Conservation (phyloP, 805 yeast genomes). For the Candida anglica region DNA sequence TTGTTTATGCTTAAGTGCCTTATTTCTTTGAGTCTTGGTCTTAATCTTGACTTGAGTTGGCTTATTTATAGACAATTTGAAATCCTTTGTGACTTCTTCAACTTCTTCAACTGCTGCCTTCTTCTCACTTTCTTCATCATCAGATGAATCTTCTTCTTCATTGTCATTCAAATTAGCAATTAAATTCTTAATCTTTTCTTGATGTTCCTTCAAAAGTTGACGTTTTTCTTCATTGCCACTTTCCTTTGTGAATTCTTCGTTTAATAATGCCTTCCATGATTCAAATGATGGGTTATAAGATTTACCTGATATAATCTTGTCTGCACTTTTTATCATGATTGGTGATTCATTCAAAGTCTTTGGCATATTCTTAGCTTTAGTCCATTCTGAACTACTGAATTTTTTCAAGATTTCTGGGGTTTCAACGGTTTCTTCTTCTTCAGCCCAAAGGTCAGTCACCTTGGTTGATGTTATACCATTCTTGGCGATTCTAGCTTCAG, state of each 20-base stretch:
- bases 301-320: constrained; percentile 70
- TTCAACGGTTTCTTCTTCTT: constrained; percentile 15
- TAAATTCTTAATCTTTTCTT: constrained; percentile 58
- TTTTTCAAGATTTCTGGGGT: constrained; percentile 14
- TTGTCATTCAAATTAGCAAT: constrained; percentile 60
- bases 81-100: constrained; percentile 22
- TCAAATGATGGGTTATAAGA: constrained; percentile 88
- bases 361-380: constrained; percentile 52
- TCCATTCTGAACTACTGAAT: constrained; percentile 16
- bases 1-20: constrained; percentile 58
- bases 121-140: constrained; percentile 31
- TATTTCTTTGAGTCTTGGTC: constrained; percentile 75
- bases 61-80: constrained; percentile 63
- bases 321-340: constrained; percentile 42
- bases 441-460: constrained; percentile 70
- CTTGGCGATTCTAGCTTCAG: constrained; percentile 50
- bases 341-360: constrained; percentile 52
- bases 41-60: constrained; percentile 68
- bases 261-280: constrained; percentile 73
- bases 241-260: constrained; percentile 63
- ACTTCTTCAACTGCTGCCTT: constrained; percentile 25
- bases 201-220: constrained; percentile 57
- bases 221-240: constrained; percentile 64
- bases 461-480: constrained; percentile 59
- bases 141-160: constrained; percentile 44